Conservation (phyloP, 352 stramenopile species). For the Pythium sukuiense region DNA sequence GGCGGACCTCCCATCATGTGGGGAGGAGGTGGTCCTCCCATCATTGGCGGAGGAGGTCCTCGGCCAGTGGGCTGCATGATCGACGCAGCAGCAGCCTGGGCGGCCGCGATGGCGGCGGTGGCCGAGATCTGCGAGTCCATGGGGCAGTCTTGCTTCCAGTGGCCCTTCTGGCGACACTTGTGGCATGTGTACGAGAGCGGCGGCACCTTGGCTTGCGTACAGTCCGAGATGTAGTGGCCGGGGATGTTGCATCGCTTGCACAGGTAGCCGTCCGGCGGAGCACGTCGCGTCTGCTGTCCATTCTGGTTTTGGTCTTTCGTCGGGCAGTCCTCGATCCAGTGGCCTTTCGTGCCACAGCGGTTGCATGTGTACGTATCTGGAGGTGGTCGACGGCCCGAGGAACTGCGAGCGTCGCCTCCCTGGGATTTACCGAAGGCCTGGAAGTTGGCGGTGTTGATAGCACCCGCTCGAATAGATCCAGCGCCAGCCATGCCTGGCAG, state of each 20-base stretch:
- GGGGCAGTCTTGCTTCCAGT: conserved; percentile 88
- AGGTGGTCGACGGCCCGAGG: conserved; percentile 47
- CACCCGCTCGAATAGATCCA: conserved; percentile 56
- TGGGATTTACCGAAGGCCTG: conserved; percentile 51
- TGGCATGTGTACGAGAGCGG: conserved; percentile 83
- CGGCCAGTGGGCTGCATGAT: conserved; percentile 15
- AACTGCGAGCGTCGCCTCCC: conserved; percentile 15
- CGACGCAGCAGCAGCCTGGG: conserved; percentile 31
- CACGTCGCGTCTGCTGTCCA: conserved; percentile 31
- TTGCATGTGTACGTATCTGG: conserved; percentile 89
- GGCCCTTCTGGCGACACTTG: conserved; percentile 86
- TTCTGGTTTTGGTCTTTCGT: conserved; percentile 74
- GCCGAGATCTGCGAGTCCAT: conserved; percentile 66
- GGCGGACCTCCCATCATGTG: conserved; percentile 52
- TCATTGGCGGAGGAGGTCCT: conserved; percentile 17
- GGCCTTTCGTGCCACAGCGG: conserved; percentile 78
- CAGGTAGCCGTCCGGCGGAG: conserved; percentile 76
- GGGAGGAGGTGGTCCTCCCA: conserved; percentile 40
- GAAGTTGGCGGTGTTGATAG: conserved; percentile 74
- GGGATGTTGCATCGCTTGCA: conserved; percentile 87
- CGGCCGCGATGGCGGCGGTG: conserved; percentile 39
- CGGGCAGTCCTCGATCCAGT: conserved; percentile 88
- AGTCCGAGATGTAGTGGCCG: conserved; percentile 87
- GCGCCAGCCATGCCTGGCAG: conserved; percentile 71
- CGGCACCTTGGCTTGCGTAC: conserved; percentile 80